Percentiles rank a stretch among this genome's conserved stretches.
Conservation (phyloP, 1,284 basidiomycete species). For the Marasmius fiardii region DNA sequence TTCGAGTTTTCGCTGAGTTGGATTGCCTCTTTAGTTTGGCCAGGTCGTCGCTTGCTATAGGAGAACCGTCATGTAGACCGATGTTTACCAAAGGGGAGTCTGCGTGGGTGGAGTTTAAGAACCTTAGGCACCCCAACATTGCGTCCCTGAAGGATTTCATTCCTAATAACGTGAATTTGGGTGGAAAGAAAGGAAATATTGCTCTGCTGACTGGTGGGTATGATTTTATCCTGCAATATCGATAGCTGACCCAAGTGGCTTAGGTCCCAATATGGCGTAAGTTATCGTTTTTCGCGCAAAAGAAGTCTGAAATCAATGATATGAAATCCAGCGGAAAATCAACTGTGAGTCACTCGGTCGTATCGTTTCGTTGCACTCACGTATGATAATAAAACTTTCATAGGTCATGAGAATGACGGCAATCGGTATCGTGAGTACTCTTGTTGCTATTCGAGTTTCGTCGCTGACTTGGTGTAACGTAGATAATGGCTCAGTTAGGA, state of each 20-base stretch:
- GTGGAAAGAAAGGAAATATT: conserved; percentile 75
- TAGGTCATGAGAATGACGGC: conserved; percentile 96
- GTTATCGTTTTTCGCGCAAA: conserved; percentile 22
- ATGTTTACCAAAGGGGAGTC: conserved; percentile 74
- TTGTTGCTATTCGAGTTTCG: no score
- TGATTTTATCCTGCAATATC: not conserved
- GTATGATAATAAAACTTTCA: no score
- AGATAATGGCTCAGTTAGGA: conserved; percentile 98
- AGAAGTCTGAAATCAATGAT: not conserved
- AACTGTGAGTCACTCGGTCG: conserved; percentile 47
- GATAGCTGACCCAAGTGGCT: not conserved
- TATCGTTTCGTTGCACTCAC: conserved; percentile 8
- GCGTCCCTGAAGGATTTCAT: conserved; percentile 78
- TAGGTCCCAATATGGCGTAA: conserved; percentile 90
- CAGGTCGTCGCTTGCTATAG: conserved; percentile 85
- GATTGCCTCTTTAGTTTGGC: conserved; percentile 95
- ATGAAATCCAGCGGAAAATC: conserved; percentile 69
- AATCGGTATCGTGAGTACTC: conserved; percentile 66
- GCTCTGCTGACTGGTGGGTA: conserved; percentile 82
- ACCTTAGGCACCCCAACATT: conserved; percentile 83
- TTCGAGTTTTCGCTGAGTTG: conserved; percentile 81
- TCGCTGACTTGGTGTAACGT: not conserved
- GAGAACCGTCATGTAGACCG: conserved; percentile 91
- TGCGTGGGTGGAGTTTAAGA: conserved; percentile 77
- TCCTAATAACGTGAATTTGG: conserved; percentile 90